Percentiles rank a stretch among this genome's conserved stretches.
Conservation (phyloP, 768 basidiomycete species). For the Phlebiopsis flavidoalba region DNA sequence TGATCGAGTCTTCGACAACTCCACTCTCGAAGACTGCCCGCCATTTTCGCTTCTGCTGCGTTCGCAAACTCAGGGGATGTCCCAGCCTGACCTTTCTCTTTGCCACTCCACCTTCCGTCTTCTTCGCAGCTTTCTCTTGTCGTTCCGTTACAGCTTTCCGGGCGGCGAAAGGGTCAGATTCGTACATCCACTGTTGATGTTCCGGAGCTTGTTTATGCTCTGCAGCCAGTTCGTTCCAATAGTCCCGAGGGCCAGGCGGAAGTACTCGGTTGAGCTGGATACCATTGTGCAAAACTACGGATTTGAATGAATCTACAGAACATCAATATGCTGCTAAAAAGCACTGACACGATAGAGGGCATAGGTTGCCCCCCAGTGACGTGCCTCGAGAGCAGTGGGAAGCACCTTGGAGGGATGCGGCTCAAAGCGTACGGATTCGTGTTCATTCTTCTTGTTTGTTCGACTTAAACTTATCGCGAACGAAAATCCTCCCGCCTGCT, state of each 20-base stretch:
- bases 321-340: conserved; percentile 3
- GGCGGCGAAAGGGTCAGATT: conserved; percentile 81
- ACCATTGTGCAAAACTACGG: conserved; percentile 68
- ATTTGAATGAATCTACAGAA: conserved; percentile 9
- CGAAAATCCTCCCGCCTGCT: conserved; percentile 51
- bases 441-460: conserved; percentile 65
- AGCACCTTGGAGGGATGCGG: conserved; percentile 68
- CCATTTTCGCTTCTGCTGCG: conserved; percentile 82
- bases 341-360: conserved; percentile 79
- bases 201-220: conserved; percentile 66
- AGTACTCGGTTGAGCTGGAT: conserved; percentile 70
- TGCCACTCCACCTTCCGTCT: conserved; percentile 28
- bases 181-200: conserved; percentile 83
- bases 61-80: conserved; percentile 36
- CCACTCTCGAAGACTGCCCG: conserved; percentile 62
- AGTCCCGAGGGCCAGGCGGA: conserved; percentile 81
- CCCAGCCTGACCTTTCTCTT: conserved; percentile 9
- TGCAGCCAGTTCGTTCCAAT: conserved; percentile 72
- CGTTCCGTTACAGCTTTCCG: conserved; percentile 60
- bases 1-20: conserved; percentile 79
- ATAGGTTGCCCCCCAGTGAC: conserved; percentile 88
- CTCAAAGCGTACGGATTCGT: conserved; percentile 64
- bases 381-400: conserved; percentile 72
- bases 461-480: conserved; percentile 66
- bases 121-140: conserved; percentile 51